phyloP scores from a whole-genome alignment of 2,329 filamentous ascomycete species.

The Fusarium armeniacum region DNA sequence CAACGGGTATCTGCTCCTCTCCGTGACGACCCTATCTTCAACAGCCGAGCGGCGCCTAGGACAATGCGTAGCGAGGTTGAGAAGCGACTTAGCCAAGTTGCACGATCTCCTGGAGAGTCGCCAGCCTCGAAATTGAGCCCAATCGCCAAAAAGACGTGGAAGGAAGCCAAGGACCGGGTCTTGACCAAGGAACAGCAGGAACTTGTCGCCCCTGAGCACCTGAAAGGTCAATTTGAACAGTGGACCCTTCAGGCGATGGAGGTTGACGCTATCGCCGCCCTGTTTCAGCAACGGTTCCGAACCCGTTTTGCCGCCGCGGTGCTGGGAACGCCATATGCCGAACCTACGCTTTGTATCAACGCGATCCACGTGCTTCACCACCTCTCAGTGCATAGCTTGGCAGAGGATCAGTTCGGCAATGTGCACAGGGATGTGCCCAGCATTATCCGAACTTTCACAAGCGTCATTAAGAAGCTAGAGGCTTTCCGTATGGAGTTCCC shows the following conservation, averaged over 20 bases:
- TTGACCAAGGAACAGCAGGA: constrained; percentile 69
- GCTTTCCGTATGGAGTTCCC: constrained; percentile 71
- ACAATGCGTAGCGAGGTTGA: constrained; percentile 62
- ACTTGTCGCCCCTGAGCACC: constrained; percentile 63
- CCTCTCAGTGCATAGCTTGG: constrained; percentile 79
- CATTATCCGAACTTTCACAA: constrained; percentile 80
- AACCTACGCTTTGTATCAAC: constrained; percentile 76
- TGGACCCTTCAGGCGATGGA: constrained; percentile 62
- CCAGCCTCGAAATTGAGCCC: constrained; percentile 65
- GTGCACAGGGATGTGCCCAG: constrained; percentile 85
- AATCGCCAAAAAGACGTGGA: constrained; percentile 64
- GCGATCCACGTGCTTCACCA: constrained; percentile 77
- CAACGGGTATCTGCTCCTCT: constrained; percentile 58
- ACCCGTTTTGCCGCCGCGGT: constrained; percentile 76
- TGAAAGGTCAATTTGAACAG: constrained; percentile 63
- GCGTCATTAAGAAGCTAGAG: constrained; percentile 77
- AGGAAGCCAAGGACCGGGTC: constrained; percentile 63
- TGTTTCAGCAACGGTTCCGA: constrained; percentile 79
- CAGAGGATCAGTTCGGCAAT: constrained; percentile 86
- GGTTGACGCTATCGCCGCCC: constrained; percentile 70
- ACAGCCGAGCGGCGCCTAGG: constrained; percentile 54
- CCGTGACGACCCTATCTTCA: constrained; percentile 62
- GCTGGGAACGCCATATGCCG: constrained; percentile 79
- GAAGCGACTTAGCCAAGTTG: constrained; percentile 60
- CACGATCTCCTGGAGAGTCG: constrained; percentile 63